Conservation (phyloP, 2,329 filamentous ascomycete species). For the Cyphellophora europaea region DNA sequence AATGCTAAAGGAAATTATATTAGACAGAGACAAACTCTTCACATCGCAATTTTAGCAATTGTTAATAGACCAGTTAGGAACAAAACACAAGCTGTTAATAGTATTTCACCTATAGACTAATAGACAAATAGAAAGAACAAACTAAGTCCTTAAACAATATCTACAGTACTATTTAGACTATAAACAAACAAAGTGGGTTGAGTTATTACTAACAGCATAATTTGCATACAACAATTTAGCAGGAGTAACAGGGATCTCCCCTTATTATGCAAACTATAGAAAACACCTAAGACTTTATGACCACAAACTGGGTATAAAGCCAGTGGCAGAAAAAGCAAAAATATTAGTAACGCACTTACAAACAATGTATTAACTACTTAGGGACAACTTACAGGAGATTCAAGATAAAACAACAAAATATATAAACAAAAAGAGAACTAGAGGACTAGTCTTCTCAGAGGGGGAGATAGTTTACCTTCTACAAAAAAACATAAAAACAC, state of each 20-base stretch:
- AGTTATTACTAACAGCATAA: neutral
- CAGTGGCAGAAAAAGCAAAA: slow-evolving; percentile 1
- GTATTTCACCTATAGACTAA: slow-evolving; percentile 7
- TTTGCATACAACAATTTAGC: neutral
- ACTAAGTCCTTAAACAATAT: slow-evolving; percentile 8
- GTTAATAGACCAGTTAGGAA: slow-evolving; percentile 3
- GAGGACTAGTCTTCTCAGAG: slow-evolving; percentile 4
- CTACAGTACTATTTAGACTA: slow-evolving; percentile 6
- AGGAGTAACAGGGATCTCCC: neutral
- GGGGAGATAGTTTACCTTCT: slow-evolving; percentile 4
- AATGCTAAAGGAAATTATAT: slow-evolving; percentile 5
- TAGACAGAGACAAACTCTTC: slow-evolving; percentile 5
- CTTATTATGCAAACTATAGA: neutral
- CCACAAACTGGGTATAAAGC: neutral
- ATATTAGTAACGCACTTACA: slow-evolving; percentile 1
- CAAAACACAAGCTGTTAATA: slow-evolving; percentile 5
- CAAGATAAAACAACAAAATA: neutral
- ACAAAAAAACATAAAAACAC: slow-evolving; percentile 7
- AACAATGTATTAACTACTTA: slow-evolving; percentile 3
- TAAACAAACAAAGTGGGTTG: slow-evolving; percentile 5
- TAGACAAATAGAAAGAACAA: slow-evolving; percentile 6
- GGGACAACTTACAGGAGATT: slow-evolving; percentile 2
- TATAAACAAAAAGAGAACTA: slow-evolving; percentile 4
- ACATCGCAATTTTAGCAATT: slow-evolving; percentile 5
- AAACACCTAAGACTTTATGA: neutral